Evolutionary conservation across 495 filamentous ascomycete species (phyloP).

Genomic region (Peziza echinospora): DNA sequence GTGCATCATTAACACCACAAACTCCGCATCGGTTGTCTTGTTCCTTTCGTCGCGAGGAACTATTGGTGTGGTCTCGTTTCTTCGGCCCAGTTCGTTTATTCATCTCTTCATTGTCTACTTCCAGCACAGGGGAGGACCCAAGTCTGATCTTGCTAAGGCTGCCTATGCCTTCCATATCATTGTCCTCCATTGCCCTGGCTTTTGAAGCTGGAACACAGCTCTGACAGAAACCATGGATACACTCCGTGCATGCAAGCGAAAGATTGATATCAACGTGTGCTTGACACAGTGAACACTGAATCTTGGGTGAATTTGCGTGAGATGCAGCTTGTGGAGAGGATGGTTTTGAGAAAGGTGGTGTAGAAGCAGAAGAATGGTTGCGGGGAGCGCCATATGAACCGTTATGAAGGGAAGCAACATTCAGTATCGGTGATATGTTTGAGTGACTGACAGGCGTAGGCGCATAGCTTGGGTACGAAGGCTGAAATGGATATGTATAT

Average conservation of each 20-base stretch:
- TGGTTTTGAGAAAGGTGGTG: neutral
- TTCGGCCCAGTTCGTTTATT: neutral
- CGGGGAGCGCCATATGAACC: neutral
- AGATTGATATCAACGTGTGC: slow-evolving; percentile 3
- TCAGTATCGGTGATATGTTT: neutral
- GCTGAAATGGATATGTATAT: no score
- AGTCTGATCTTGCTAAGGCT: neutral
- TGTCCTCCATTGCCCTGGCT: slow-evolving; percentile 14
- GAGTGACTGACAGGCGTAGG: neutral
- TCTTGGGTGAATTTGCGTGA: neutral
- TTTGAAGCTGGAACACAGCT: slow-evolving; percentile 11
- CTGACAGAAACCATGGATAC: slow-evolving; percentile 17
- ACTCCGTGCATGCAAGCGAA: slow-evolving; percentile 17
- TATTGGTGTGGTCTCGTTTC: neutral
- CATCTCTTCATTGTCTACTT: neutral
- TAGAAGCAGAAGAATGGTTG: neutral
- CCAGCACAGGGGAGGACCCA: neutral
- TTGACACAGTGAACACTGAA: neutral
- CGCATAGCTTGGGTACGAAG: no score
- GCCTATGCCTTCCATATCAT: slow-evolving; percentile 6
- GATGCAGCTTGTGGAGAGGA: neutral
- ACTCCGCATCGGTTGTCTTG: neutral
- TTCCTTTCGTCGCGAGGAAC: no score
- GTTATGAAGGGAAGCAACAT: neutral
- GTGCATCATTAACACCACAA: neutral